Evolutionary conservation across 441 rosid species (phyloP).

Genomic region (Dalechampia spathulata): DNA sequence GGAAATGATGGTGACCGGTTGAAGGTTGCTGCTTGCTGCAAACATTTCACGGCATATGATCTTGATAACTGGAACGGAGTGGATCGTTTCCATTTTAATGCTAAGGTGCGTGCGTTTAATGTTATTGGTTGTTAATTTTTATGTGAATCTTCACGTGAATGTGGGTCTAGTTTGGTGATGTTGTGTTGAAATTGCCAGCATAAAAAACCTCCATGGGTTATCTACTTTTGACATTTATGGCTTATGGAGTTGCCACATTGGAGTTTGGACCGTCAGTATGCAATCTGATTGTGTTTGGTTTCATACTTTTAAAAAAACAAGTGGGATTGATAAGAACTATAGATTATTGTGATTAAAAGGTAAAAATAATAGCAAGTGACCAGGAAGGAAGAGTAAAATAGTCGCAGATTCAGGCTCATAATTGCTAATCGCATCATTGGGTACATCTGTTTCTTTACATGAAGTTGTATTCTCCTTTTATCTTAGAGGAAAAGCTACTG

Average conservation of each 20-base stretch:
- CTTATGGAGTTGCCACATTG: too few relatives aligned
- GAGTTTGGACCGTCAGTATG: too few relatives aligned
- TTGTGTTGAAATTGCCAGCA: too few relatives aligned
- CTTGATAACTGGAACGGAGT: conserved; percentile 93
- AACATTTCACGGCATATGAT: conserved; percentile 93
- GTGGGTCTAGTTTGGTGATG: not conserved
- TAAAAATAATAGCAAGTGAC: not conserved
- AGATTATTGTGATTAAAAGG: too few relatives aligned
- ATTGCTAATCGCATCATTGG: not conserved
- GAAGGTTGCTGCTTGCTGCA: conserved; percentile 91
- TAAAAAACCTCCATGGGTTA: too few relatives aligned
- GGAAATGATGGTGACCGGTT: conserved; percentile 58
- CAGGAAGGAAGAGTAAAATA: not conserved
- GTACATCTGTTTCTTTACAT: not conserved
- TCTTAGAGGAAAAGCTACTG: not conserved
- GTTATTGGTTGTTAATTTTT: not conserved
- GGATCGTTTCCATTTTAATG: conserved; percentile 84
- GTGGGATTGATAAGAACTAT: too few relatives aligned
- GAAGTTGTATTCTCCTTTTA: not conserved
- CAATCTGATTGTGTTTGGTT: too few relatives aligned
- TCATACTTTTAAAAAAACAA: too few relatives aligned
- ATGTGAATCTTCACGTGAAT: not conserved
- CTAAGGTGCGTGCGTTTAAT: conserved; percentile 31
- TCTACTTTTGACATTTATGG: too few relatives aligned
- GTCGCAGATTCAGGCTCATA: not conserved